Base-by-base conservation (phyloP, 2,329 filamentous ascomycete species). In the Alternaria novae-zelandiae region DNA sequence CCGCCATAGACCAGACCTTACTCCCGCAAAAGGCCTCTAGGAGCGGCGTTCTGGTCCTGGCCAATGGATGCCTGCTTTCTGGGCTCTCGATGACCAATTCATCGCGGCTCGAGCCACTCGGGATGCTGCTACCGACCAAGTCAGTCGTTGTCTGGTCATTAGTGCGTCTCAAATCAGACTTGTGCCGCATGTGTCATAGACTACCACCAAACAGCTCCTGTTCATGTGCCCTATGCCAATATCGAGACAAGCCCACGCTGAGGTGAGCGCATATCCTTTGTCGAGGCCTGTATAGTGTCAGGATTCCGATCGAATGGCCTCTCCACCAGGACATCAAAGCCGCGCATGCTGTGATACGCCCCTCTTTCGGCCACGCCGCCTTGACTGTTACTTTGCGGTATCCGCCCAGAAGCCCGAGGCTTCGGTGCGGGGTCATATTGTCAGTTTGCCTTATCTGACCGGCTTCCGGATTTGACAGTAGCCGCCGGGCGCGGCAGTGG, bases 371-470 rank as follows among this genome's bases (percentile, higher is more conserved):
- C 28, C 25, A 25, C 11, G 28, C 28, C 47, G 32, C 32, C 44
- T 51, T 23, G 26, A 46, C 21, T 32, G 36, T 13, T 32, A 41
- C 26, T 56, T 28, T 26, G 49, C 46, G 58, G 44, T 26, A 50
- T 56, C 53, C 50, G 13, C 21, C 9, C 45, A 8, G 10, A n/a
- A 36, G 30, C 45, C 53, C 26, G 30, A 46, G 36, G 25, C 49
- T 41, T 32, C 41, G 12, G 45, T 54, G 63, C 63, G 55, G 63
- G 63, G 63, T 63, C 25, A 25, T 32, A 49, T 20, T 44, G 44
- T 56, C 32, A 57, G 23, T 50, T 21, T 55, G 59, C 62, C 62
- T 58, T 59, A 62, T 65, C 62, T 64, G 26, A 54, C 54, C 41
- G 32, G 44, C 30, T 49, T 28, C 44, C 46, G 12, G 21, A 30